Percentiles rank a stretch among this genome's conserved stretches.
Conservation (phyloP, 2,329 filamentous ascomycete species). For the Knufia petricola region DNA sequence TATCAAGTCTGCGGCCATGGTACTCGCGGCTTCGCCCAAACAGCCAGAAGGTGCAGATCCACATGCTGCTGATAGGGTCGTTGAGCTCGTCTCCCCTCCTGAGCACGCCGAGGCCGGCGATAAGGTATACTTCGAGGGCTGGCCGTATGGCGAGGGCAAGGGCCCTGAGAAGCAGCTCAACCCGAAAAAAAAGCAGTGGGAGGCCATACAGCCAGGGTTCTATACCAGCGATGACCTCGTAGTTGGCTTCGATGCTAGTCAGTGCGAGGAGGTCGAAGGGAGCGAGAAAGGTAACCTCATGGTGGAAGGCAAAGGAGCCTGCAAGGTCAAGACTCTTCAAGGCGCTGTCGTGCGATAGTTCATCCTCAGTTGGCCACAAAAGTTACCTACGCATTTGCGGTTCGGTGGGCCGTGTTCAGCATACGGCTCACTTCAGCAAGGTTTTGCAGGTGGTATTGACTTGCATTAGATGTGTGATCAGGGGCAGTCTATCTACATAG, state of each 20-base stretch:
- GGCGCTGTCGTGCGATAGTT: conserved; percentile 44
- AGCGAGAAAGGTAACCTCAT: conserved; percentile 54
- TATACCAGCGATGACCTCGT: conserved; percentile 73
- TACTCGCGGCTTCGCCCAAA: conserved; percentile 79
- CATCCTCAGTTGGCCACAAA: not conserved
- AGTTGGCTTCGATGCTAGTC: conserved; percentile 79
- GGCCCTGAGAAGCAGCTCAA: conserved; percentile 79
- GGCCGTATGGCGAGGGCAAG: conserved; percentile 58
- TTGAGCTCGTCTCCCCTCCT: conserved; percentile 84
- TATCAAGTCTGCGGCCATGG: conserved; percentile 74
- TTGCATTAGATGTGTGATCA: not conserved
- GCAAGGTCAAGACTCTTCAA: conserved; percentile 72
- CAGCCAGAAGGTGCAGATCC: conserved; percentile 68
- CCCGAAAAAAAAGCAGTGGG: conserved; percentile 99
- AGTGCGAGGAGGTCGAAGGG: conserved; percentile 56
- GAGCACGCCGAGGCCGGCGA: conserved; percentile 71
- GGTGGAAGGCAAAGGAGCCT: conserved; percentile 64
- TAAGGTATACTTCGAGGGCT: conserved; percentile 86
- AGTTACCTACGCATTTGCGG: not conserved
- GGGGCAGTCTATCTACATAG: too few relatives aligned
- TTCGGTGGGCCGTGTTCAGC: not conserved
- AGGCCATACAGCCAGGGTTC: conserved; percentile 91
- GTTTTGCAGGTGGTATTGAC: not conserved
- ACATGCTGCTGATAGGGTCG: conserved; percentile 63
- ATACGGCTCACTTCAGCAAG: not conserved